phyloP scores from a whole-genome alignment of 129 eudicot species.

The Tagetes erecta region DNA sequence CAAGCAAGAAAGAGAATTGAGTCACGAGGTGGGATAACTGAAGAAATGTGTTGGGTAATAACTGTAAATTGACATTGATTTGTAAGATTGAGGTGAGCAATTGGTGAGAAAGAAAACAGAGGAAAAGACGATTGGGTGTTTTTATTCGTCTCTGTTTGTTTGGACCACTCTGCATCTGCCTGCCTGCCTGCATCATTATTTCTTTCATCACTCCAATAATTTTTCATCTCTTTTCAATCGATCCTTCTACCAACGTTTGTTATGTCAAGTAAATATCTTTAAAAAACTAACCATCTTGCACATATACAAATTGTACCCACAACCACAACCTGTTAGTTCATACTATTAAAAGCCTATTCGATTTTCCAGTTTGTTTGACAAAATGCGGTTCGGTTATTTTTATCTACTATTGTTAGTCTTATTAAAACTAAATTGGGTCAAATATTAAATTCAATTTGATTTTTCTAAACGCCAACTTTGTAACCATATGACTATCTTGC shows the following conservation, averaged over 20 bases:
- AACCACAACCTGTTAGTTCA: too few species aligned
- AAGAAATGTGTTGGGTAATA: conserved; percentile 25
- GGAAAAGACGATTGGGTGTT: conserved; percentile 41
- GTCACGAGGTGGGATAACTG: conserved; percentile 39
- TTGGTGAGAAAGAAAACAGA: conserved; percentile 36
- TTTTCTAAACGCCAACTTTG: too few species aligned
- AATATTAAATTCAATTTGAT: too few species aligned
- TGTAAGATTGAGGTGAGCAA: not conserved
- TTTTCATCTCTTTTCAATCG: conserved; percentile 11
- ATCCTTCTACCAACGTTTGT: conserved; percentile 2
- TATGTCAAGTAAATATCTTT: too few species aligned
- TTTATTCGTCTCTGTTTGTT: conserved; percentile 2
- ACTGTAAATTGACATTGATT: not conserved
- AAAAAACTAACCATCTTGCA: too few species aligned
- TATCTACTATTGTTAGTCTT: too few species aligned
- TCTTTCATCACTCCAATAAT: not conserved
- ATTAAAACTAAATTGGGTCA: too few species aligned
- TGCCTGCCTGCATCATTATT: conserved; percentile 6
- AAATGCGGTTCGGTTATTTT: too few species aligned
- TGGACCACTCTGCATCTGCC: conserved; percentile 52
- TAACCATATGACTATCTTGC: too few species aligned
- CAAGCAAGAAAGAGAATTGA: conserved; percentile 45
- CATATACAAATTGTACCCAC: too few species aligned
- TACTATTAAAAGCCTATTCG: too few species aligned
- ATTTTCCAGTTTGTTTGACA: too few species aligned